Base-by-base conservation (phyloP, 2,329 filamentous ascomycete species). In the Ophiosphaerella korrae region DNA sequence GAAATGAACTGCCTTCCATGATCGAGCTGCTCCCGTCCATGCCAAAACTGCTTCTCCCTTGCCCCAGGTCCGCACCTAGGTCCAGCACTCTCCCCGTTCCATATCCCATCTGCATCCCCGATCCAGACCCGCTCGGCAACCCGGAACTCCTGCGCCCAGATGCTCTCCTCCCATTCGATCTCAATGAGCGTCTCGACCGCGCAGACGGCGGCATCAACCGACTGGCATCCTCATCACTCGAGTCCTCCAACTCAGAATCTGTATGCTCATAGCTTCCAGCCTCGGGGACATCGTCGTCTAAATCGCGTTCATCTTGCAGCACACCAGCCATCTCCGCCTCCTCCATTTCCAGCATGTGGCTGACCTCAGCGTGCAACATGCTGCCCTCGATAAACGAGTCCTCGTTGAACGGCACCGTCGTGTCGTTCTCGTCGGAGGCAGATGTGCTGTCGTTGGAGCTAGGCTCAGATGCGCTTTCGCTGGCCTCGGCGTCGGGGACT, bases 211-310 rank as follows among this genome's bases (percentile, higher is more conserved):
- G 26, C 26, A 29, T 8, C 16, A 55, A 50, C 8, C 53, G 34
- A 13, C 35, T 45, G n/a, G 55, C 58, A n/a, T 65, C 67, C 2
- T 62, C 53, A 31, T 68, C 66, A 23, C 62, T 65, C 9, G 61
- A 62, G 51, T 79, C 77, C 45, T 80, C 77, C 1, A 77, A 58
- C 53, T 82, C 79, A 11, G 80, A 81, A 56, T 82, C 80, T 3
- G 80, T 82, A 56, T 82, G 80, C 60, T 82, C 76, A 57, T 82
- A 82, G 56, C 75, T 78, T 18, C 80, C 80, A 4, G 78, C 79
- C 57, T 82, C 80, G 0, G 79, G 80, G 18, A 82, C 72, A 52
- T 78, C 78, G 45, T 81, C 79, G 57, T 82, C 79, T 7, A 80
- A 58, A 45, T 79, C 78, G 36, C 77, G 72, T 53, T 78, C 77